These are phyloP conservation scores for Adiantum capillusveneris DNA, from an alignment of 75 land plant genomes.

Conservation along the genomic window DNA sequence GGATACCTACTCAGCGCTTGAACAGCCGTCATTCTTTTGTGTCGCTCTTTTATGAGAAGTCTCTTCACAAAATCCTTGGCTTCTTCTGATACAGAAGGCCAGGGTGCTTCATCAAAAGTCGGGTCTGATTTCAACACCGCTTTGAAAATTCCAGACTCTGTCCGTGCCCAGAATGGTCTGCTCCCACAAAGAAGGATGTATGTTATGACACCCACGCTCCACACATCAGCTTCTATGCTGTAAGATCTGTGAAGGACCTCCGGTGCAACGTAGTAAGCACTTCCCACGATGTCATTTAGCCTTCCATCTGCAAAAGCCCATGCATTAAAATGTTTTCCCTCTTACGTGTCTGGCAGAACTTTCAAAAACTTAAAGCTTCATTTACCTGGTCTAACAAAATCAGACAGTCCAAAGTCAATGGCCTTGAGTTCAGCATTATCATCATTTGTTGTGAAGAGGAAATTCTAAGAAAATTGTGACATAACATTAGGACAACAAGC, in stretches of 20 bases:
- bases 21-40: constrained; percentile 56
- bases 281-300: no score
- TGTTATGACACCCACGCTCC: no score
- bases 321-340: neutral
- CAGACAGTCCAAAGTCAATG: constrained; percentile 90
- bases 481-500: no score
- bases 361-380: neutral
- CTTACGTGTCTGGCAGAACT: no score
- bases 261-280: constrained; percentile 60
- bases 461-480: constrained; percentile 72
- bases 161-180: constrained; percentile 93
- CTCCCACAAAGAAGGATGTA: constrained; percentile 88
- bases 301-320: constrained; percentile 61
- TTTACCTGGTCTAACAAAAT: constrained; percentile 90
- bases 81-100: constrained; percentile 55
- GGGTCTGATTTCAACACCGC: constrained; percentile 58
- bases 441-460: constrained; percentile 62
- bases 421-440: constrained; percentile 67
- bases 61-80: constrained; percentile 61
- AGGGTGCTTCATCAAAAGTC: constrained; percentile 52
- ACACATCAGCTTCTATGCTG: constrained; percentile 82
- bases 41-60: constrained; percentile 42
- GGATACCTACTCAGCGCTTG: constrained; percentile 42
- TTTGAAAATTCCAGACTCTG: constrained; percentile 82
- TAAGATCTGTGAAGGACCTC: constrained; percentile 92